These are phyloP conservation scores for Thymus mandschuricus DNA, from an alignment of 257 asterid genomes.

Conservation along the genomic window DNA sequence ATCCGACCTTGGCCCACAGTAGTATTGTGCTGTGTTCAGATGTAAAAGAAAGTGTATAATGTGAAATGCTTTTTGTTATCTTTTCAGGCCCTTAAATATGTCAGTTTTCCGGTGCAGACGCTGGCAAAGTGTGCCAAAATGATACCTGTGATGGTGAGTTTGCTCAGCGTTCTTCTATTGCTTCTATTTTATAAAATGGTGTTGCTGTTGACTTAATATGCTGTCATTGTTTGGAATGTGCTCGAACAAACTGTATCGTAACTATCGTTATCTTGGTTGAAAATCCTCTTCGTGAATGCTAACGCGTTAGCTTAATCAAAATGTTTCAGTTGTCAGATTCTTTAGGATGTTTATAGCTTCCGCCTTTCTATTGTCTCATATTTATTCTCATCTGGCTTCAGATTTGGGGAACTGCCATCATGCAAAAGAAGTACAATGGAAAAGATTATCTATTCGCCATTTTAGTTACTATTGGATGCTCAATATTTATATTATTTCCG, in stretches of 20 bases:
- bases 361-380: constrained; percentile 21
- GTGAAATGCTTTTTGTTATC: constrained; percentile 22
- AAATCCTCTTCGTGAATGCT: constrained; percentile 19
- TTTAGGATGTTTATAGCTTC: constrained; percentile 22
- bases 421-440: constrained; percentile 91
- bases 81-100: constrained; percentile 97
- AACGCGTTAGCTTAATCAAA: constrained; percentile 1
- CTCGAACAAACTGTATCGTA: constrained; percentile 8
- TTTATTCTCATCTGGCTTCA: constrained; percentile 48
- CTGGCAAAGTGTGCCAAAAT: constrained; percentile 98
- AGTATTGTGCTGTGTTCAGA: constrained; percentile 12
- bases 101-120: constrained; percentile 97
- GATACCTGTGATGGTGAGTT: constrained; percentile 99
- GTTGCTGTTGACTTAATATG: no score
- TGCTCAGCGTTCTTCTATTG: constrained; percentile 22
- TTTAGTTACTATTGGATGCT: constrained; percentile 89
- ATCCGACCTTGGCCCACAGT: constrained; percentile 8
- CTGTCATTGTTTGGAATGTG: not conserved
- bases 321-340: constrained; percentile 1
- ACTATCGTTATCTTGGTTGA: not conserved
- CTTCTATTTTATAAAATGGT: not conserved
- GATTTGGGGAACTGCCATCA: constrained; percentile 95
- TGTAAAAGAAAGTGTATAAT: constrained; percentile 29
- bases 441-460: constrained; percentile 79
- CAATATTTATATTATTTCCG: constrained; percentile 88